phyloP scores from a whole-genome alignment of 345 rosid genomes.

The Citrus unshiu region DNA sequence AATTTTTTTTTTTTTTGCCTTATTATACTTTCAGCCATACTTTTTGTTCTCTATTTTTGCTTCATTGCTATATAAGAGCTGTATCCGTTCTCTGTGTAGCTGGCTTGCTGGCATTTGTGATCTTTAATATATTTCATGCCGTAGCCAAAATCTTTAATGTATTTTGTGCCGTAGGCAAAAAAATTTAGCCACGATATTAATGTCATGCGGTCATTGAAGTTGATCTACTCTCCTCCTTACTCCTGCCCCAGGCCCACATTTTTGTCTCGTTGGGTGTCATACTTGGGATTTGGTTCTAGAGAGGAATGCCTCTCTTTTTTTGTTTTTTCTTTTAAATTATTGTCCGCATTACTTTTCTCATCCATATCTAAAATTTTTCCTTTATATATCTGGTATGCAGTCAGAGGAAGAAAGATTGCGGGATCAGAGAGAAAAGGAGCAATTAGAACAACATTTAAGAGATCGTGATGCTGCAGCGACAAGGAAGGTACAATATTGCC shows the following conservation, averaged over 20 bases:
- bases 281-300: not conserved
- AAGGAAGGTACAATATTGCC: conserved; percentile 49
- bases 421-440: conserved; percentile 90
- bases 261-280: not conserved
- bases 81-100: not conserved
- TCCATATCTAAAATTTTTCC: conserved; percentile 3
- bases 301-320: not conserved
- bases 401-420: conserved; percentile 91
- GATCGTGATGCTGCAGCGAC: conserved; percentile 86
- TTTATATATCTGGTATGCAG: conserved; percentile 32
- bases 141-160: not conserved
- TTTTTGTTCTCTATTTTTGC: conserved; percentile 1
- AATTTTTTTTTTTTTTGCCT: not conserved
- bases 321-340: too few species aligned
- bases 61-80: not conserved
- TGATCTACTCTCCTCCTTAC: not conserved
- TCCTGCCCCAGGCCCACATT: not conserved
- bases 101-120: not conserved
- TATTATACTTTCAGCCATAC: not conserved
- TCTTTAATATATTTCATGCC: not conserved
- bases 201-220: not conserved
- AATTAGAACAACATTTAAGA: conserved; percentile 72
- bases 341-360: not conserved
- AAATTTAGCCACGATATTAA: not conserved
- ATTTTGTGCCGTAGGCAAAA: not conserved